A percentile compares a stretch with the other conserved stretches of the same genome.
phyloP scores from a whole-genome alignment of 139 green algal genomes.

The Micractinium conductrix region DNA sequence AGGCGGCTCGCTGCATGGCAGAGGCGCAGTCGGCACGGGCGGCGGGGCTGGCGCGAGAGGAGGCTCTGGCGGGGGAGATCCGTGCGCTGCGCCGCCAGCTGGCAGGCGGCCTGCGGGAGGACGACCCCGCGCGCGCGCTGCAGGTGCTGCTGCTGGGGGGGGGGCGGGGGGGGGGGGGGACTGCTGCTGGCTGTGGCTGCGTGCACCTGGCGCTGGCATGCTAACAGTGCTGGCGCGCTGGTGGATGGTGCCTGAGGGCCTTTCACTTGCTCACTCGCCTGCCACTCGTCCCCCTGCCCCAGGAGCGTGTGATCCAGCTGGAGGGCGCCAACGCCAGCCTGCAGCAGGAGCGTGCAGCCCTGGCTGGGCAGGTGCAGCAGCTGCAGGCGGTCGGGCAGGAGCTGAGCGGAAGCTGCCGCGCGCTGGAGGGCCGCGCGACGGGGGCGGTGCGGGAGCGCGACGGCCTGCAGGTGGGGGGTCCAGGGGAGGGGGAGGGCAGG shows the following conservation, averaged over 20 bases:
- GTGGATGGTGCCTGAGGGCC: not conserved
- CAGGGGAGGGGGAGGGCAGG: too few relatives aligned
- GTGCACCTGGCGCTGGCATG: not conserved
- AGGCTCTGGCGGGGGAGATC: conserved; percentile 14
- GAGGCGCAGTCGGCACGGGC: conserved; percentile 2
- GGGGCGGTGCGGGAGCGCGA: not conserved
- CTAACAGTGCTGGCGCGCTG: too few relatives aligned
- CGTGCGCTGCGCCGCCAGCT: conserved; percentile 13
- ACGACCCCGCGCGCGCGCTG: not conserved
- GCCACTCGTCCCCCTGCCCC: not conserved
- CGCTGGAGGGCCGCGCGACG: conserved; percentile 19
- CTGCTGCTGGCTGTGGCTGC: not conserved
- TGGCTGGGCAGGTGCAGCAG: conserved; percentile 30
- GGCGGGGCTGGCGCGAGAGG: conserved; percentile 12
- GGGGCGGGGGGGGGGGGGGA: not conserved
- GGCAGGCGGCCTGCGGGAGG: conserved; percentile 4
- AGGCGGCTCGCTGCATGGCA: conserved; percentile 20
- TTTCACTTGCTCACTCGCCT: not conserved
- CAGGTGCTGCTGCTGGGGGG: not conserved
- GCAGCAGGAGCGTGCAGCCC: conserved; percentile 1
- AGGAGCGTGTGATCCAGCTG: conserved; percentile 7
- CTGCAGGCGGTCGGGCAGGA: conserved; percentile 29
- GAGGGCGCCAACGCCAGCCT: not conserved
- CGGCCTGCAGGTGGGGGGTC: not conserved
- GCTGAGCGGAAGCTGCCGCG: conserved; percentile 30